A percentile compares a stretch with the other conserved stretches of the same genome.
Conservation (phyloP, 2,329 filamentous ascomycete genomes). For the Aureobasidium sp. region DNA sequence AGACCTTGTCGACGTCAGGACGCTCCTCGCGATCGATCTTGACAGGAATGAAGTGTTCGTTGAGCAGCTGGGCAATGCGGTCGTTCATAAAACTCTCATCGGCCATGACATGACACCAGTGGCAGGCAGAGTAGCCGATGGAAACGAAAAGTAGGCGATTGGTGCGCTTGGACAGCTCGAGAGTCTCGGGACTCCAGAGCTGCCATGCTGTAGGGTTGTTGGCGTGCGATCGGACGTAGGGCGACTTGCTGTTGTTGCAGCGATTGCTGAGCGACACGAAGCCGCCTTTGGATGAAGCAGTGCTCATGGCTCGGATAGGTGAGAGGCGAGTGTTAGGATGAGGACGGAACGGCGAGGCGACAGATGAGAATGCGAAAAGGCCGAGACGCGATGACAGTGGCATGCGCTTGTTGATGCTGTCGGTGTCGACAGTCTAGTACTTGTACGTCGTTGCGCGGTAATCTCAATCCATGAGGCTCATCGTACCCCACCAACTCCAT, state of each 20-base stretch:
- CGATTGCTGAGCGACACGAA: slow-evolving; percentile 39
- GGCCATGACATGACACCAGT: slow-evolving; percentile 88
- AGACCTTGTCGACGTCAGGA: slow-evolving; percentile 88
- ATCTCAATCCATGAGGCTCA: not conserved
- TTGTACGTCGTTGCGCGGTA: not conserved
- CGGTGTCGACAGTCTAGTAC: not conserved
- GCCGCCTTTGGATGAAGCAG: slow-evolving; percentile 1
- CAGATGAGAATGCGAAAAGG: not conserved
- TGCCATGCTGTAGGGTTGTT: slow-evolving; percentile 89
- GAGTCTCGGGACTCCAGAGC: slow-evolving; percentile 68
- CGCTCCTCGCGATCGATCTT: slow-evolving; percentile 91
- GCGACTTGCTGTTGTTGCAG: slow-evolving; percentile 55
- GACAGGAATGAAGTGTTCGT: slow-evolving; percentile 81
- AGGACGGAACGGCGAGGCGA: not conserved
- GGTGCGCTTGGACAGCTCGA: slow-evolving; percentile 68
- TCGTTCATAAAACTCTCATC: slow-evolving; percentile 83
- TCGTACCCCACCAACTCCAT: not conserved
- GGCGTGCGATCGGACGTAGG: slow-evolving; percentile 66
- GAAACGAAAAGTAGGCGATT: slow-evolving; percentile 90
- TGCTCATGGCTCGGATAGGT: not conserved
- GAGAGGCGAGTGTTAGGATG: not conserved
- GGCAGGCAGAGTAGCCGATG: slow-evolving; percentile 91
- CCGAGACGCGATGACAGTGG: slow-evolving; percentile 4
- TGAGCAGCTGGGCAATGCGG: slow-evolving; percentile 74
- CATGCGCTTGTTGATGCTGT: slow-evolving; percentile 7